Conservation (phyloP, 257 asterid genomes). For the Striga asiatica region DNA sequence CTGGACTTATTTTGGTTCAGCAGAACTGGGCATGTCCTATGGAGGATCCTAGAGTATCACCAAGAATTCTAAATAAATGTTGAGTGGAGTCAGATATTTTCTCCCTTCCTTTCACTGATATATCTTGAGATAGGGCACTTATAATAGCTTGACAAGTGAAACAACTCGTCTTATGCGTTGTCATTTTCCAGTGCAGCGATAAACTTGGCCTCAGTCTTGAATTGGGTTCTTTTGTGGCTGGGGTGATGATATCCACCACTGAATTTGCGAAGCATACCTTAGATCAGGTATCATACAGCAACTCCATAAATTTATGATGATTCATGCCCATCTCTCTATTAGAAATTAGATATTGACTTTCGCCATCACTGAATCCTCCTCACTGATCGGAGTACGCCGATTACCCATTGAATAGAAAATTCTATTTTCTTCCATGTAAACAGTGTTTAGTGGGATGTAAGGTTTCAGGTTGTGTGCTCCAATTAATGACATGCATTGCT, state of each 20-base stretch:
- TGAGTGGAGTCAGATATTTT: background rate
- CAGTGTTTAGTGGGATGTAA: background rate
- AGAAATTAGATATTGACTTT: background rate
- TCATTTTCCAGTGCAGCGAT: conserved; percentile 85
- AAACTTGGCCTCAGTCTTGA: conserved; percentile 95
- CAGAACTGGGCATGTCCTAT: background rate
- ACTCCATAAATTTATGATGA: background rate
- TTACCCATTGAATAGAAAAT: background rate
- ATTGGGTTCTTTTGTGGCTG: conserved; percentile 89
- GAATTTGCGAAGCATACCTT: conserved; percentile 81
- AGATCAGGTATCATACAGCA: conserved; percentile 44
- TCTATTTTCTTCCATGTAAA: conserved; percentile 6
- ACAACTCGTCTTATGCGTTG: conserved; percentile 9
- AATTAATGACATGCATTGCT: too few species aligned
- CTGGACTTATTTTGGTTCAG: background rate
- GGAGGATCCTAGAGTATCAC: background rate
- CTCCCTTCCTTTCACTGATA: background rate
- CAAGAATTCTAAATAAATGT: background rate
- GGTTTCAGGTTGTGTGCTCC: background rate
- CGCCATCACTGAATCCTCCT: too few species aligned
- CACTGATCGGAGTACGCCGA: too few species aligned
- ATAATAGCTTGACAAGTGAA: background rate
- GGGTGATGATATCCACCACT: conserved; percentile 89
- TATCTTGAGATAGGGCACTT: background rate
- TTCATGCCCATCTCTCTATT: too few species aligned